These are phyloP conservation scores for Boletus speciosus DNA, from an alignment of 768 basidiomycete species.

Conservation along the genomic window DNA sequence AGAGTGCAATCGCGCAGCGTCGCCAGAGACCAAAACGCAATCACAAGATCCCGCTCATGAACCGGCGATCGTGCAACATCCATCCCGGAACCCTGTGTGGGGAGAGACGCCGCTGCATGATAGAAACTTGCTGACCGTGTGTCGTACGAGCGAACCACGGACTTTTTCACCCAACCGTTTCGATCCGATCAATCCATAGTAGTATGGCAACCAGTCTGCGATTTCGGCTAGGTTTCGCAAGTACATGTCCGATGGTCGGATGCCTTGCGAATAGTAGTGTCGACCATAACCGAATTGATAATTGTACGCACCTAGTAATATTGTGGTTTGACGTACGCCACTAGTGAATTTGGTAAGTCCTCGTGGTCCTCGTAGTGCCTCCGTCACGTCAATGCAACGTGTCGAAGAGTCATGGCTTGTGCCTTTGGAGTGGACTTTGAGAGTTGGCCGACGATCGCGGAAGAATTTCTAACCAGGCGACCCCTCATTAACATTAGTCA, in stretches of 20 bases:
- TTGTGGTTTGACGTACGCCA: neutral
- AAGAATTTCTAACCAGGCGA: neutral
- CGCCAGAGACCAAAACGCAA: neutral
- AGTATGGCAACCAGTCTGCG: neutral
- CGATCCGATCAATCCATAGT: neutral
- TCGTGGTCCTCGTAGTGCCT: neutral
- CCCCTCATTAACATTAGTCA: too few relatives aligned
- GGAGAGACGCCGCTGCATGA: neutral
- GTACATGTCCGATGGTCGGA: neutral
- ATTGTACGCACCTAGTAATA: neutral
- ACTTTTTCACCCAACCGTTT: neutral
- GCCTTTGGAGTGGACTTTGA: neutral
- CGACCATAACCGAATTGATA: neutral
- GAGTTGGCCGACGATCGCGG: neutral
- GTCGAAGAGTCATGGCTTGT: neutral
- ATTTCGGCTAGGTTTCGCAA: neutral
- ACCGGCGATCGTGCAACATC: neutral
- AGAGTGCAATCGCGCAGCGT: neutral
- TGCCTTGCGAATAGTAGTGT: neutral
- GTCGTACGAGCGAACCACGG: too few relatives aligned
- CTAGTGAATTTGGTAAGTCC: neutral
- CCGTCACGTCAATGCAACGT: neutral
- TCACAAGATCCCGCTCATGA: neutral
- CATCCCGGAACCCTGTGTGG: neutral
- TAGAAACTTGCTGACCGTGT: too few relatives aligned